Base-by-base conservation (phyloP, 257 asterid genomes). In the Solanum paucissectum region DNA sequence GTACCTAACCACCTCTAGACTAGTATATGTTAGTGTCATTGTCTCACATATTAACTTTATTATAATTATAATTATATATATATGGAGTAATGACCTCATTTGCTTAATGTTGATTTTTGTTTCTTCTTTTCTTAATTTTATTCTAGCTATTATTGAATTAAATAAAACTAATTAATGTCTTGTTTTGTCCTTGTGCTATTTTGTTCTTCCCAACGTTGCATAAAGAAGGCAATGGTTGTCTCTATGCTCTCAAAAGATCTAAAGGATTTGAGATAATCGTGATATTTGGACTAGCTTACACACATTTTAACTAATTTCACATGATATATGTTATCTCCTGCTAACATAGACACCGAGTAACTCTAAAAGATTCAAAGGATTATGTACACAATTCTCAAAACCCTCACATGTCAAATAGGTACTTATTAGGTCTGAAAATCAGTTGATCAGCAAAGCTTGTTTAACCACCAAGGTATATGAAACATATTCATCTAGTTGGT, bases 21-120 rank as follows among this genome's bases (percentile, higher is more conserved):
- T 38, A 38, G 23, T 75, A 38, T 38, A 38, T 37, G 79, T 87
- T 83, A 89, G 88, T 83, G 77, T 88, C 92, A 74, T 21, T 72
- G 32, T 90, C 90, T 77, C 66, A 42, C 14, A 82, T 27, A 27
- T 25, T 88, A 32, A 76, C 21, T 38, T 23, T 12, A 12, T 49
- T 49, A 49, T 49, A 49, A 12, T 13, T 13, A 1, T 12, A 38
- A 4, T 4, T 34, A 34, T 34, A 42, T 38, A 37, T 38, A 40
- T 46, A 12, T 74, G 40, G 77, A 62, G 87, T 34, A 85, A 46
- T 46, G 83, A 87, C 12, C 46, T 87, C 81, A 38, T 42, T 46
- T 82, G 69, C 32, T 82, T 85, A 71, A 34, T 86, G 75, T 33
- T 49, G 6, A 52, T 37, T 83, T 46, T n/a, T 38, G 42, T 44